Base-by-base conservation (phyloP, 805 yeast genomes). In the Kuraishia piskuri region DNA sequence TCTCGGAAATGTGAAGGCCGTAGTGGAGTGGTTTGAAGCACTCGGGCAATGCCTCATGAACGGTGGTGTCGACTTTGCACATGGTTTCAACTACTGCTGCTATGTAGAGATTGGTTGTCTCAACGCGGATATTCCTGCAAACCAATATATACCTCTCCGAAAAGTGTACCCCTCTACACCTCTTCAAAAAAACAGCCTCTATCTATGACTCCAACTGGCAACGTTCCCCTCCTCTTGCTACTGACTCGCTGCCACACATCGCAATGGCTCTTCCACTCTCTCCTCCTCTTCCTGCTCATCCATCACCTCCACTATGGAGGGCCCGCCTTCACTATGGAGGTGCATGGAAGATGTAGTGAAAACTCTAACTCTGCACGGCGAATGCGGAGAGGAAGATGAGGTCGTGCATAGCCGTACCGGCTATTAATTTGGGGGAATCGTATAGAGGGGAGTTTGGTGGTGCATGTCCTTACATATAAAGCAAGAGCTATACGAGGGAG, bases 11-110 rank as follows among this genome's bases (percentile, higher is more conserved):
- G 20, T 82, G 76, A 36, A 94, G 67, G 53, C 82, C 79, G 66
- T 94, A 92, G 68, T 87, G 88, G 37, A 71, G 60, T 37, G 99
- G 97, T 55, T 76, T 76, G 56, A 90, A 86, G 52, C 78, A 72
- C 10, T 57, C 50, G 10, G 72, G 72, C 22, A 69, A 54, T 10
- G 66, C 64, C 36, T 62, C 50, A 73, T 72, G 60, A 88, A 95
- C 56, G 83, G 79, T 61, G 14, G 67, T 63, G 51, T 66, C 70
- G 31, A 23, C 25, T n/a, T 47, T 20, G 23, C 23, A 20, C 47
- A 44, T 20, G 3, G 14, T 44, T n/a, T 10, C 14, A 9, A 9
- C 12, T 31, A 9, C 14, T 31, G 37, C 14, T 9, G 37, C 12
- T 31, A 9, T 31, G 14, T 10, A 31, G 37, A 31, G 37, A 31